A percentile compares a stretch with the other conserved stretches of the same genome.
Conservation (phyloP, 768 basidiomycete species). For the Phlegmacium glaucopus region DNA sequence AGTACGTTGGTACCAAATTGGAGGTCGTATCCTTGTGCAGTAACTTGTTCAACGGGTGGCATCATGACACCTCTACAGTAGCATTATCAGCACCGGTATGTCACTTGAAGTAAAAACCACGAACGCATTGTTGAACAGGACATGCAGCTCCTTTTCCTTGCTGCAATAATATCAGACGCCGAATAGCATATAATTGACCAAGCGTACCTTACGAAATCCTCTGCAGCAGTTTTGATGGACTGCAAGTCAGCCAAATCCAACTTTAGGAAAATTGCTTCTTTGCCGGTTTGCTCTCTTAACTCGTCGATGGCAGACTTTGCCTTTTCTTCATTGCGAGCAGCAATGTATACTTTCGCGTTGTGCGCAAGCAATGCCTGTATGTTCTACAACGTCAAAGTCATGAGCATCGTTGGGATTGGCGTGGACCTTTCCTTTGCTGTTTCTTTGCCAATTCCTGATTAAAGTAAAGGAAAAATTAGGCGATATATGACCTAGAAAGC, state of each 20-base stretch:
- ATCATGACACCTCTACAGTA: constrained; percentile 24
- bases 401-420: constrained; percentile 11
- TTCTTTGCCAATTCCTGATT: constrained; percentile 52
- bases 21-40: constrained; percentile 49
- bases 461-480: not conserved
- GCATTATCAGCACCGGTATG: not conserved
- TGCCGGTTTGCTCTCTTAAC: constrained; percentile 46
- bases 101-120: constrained; percentile 3
- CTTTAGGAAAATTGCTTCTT: constrained; percentile 35
- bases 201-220: constrained; percentile 35
- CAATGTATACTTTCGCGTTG: constrained; percentile 66
- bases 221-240: constrained; percentile 35
- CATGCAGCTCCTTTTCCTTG: constrained; percentile 38
- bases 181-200: too few species aligned
- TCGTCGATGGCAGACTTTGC: constrained; percentile 47
- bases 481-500: not conserved
- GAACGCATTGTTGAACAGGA: constrained; percentile 49
- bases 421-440: constrained; percentile 40
- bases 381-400: not conserved
- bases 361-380: constrained; percentile 45
- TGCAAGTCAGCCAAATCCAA: constrained; percentile 40
- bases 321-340: constrained; percentile 40
- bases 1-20: constrained; percentile 53
- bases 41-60: constrained; percentile 36
- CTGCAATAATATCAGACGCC: constrained; percentile 12